Base-by-base conservation (phyloP, 2,329 filamentous ascomycete genomes). In the Diaporthe sp. region DNA sequence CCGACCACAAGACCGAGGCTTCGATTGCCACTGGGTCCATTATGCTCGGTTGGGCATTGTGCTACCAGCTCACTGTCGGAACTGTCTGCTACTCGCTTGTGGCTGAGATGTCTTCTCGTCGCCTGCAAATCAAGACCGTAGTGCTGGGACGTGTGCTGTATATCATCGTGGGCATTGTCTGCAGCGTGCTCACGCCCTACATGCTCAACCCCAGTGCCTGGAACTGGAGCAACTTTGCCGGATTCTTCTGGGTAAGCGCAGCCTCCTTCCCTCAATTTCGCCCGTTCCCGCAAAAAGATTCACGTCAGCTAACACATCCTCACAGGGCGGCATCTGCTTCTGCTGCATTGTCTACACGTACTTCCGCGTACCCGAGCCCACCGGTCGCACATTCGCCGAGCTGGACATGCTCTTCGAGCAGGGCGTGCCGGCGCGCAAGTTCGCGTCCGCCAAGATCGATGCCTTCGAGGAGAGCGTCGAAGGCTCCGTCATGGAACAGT, bases 81-180 rank as follows among this genome's bases (percentile, higher is more conserved):
- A 97, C 95, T 0, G 95, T 98, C 10, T 95, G 94, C 84, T 98
- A 97, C 85, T 97, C 95, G 0, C 90, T 98, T 15, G 95, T 98
- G 6, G 91, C 94, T 1, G 95, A 98, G 83, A 85, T 98, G 31
- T 95, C 95, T 0, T 95, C 95, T 0, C 91, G 94, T 19, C 90
- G 95, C 2, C 88, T 98, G 46, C 94, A 96, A 81, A 96, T 97
- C 86, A 98, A 98, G 87, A 98, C 96, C 0, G 94, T 98, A 31
- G 95, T 97, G 1, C 89, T 98, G 2, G 95, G 94, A 1, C 93
- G 95, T 73, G 94, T 95, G 79, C 86, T 95, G 61, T 94, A 94
- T 87, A 96, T 97, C 80, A 86, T 98, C 69, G 94, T 96, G 58
- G 93, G 91, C 77, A 98, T 98, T 78, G 85, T 98, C 79, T 94